These are phyloP conservation scores for Ceraceosorus guamensis DNA, from an alignment of 1,284 basidiomycete species.

Conservation along the genomic window DNA sequence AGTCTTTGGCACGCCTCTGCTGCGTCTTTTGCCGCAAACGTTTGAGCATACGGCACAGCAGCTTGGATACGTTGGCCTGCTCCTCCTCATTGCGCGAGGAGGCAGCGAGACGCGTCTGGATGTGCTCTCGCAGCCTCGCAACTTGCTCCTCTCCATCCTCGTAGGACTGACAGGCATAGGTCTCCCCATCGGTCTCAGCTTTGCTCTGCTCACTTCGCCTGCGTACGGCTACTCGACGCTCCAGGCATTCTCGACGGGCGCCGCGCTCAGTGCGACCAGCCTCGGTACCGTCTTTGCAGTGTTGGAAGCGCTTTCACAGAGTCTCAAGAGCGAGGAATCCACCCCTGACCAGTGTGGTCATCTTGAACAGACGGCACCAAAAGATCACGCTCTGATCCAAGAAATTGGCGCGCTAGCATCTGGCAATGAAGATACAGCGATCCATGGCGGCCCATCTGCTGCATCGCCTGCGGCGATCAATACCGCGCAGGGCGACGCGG, in stretches of 20 bases:
- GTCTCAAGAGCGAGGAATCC: not conserved
- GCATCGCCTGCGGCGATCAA: too few relatives aligned
- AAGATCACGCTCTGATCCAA: too few relatives aligned
- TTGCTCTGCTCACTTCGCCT: slow-evolving; percentile 49
- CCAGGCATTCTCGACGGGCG: slow-evolving; percentile 56
- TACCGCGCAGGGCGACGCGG: slow-evolving; percentile 16
- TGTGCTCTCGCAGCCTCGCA: slow-evolving; percentile 41
- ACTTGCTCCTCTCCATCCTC: slow-evolving; percentile 51
- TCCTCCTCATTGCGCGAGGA: slow-evolving; percentile 57
- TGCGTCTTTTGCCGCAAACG: slow-evolving; percentile 49
- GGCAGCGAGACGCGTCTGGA: slow-evolving; percentile 20
- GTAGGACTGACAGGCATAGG: slow-evolving; percentile 54
- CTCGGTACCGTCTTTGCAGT: slow-evolving; percentile 57
- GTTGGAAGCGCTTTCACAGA: not conserved
- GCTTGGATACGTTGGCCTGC: slow-evolving; percentile 55
- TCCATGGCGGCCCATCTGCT: too few relatives aligned
- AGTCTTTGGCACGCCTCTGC: slow-evolving; percentile 54
- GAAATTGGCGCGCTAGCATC: too few relatives aligned
- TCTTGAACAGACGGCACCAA: slow-evolving; percentile 7
- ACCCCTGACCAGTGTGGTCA: not conserved
- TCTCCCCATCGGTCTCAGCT: slow-evolving; percentile 52
- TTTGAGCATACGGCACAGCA: slow-evolving; percentile 53
- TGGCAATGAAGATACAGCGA: too few relatives aligned
- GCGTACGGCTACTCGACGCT: slow-evolving; percentile 49
- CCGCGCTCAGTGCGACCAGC: slow-evolving; percentile 55